Base-by-base conservation (phyloP, 495 filamentous ascomycete genomes). In the Ramalina intermedia region DNA sequence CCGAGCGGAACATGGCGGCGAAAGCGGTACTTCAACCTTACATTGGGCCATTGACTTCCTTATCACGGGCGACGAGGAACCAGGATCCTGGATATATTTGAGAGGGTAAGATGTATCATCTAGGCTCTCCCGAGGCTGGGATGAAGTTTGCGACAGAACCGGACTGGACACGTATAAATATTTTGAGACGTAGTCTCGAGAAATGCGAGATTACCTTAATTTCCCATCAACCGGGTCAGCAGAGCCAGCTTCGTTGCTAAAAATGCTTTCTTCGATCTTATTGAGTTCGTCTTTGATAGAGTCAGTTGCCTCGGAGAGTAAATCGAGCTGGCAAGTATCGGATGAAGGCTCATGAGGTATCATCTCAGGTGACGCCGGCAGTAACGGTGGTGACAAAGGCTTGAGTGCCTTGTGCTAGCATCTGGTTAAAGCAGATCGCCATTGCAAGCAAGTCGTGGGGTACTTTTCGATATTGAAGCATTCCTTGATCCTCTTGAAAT, bases 371-470 rank as follows among this genome's bases (percentile, higher is more conserved):
- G 61, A 54, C 16, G 62, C 44, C 2, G 79, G 78, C 37, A 76
- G 71, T 11, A 84, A 60, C 12, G 77, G 79, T 26, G 80, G 81
- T 11, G 79, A 79, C 24, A 81, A 37, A 21, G 59, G 66, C 36
- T 67, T 60, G 9, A 58, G 49, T 6, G 52, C 57, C 47, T 47
- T 48, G 37, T 65, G 58, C 70, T 71, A 23, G n/a, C 50, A 38
- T 12, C 55, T 2, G 51, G 24, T 52, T 43, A 16, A 37, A 24
- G 49, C 23, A 20, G 35, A 11, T 13, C 21, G 47, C 54, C 49
- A 16, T 3, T 14, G 41, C 27, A 26, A 6, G 23, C 33, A 17
- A 13, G 20, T 12, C 1, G 35, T 12, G 58, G 62, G 5, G 48
- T 61, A 70, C 72, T 47, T 56, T 69, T 43, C 58, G 60, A 47